Percentiles rank a stretch among this genome's conserved stretches.
These are phyloP conservation scores for Colletotrichum falcatum DNA, from an alignment of 2,329 filamentous ascomycete species.

Conservation along the genomic window DNA sequence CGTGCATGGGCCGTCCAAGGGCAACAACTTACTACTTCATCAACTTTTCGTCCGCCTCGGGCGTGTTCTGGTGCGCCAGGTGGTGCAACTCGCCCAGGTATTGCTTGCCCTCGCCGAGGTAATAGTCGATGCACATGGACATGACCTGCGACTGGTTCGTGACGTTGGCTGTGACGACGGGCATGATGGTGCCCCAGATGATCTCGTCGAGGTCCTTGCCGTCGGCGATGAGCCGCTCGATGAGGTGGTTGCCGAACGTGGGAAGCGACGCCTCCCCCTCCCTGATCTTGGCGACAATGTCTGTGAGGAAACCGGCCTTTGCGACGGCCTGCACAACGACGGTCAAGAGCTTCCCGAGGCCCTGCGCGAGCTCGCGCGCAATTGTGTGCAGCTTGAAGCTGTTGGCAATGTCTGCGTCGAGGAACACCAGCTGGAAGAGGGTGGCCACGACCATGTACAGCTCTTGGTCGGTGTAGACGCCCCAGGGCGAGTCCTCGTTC, in stretches of 20 bases:
- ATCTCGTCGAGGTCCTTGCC: constrained; percentile 65
- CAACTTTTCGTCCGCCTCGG: constrained; percentile 62
- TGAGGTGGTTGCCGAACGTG: constrained; percentile 70
- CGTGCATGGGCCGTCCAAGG: neutral
- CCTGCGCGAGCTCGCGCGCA: constrained; percentile 61
- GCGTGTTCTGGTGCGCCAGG: constrained; percentile 61
- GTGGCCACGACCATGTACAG: constrained; percentile 67
- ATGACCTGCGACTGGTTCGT: constrained; percentile 71
- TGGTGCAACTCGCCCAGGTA: constrained; percentile 65
- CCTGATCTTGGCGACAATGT: constrained; percentile 61
- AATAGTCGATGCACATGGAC: constrained; percentile 70
- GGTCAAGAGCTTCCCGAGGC: constrained; percentile 65
- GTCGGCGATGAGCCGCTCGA: constrained; percentile 65
- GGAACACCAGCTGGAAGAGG: constrained; percentile 66
- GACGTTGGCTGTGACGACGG: constrained; percentile 66
- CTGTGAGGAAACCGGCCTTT: constrained; percentile 60
- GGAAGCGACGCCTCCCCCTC: constrained; percentile 48
- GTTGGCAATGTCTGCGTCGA: constrained; percentile 67
- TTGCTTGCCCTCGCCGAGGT: constrained; percentile 62
- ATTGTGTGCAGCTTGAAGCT: constrained; percentile 66
- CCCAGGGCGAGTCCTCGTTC: constrained; percentile 61
- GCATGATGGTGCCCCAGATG: constrained; percentile 68
- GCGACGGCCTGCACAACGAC: constrained; percentile 62
- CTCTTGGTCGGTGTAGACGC: constrained; percentile 68
- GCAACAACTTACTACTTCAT: constrained; percentile 49